Evolutionary conservation across 257 asterid species (phyloP), one percentile per base, ranked within the genome.

Genomic region (Gentiana dahurica): DNA sequence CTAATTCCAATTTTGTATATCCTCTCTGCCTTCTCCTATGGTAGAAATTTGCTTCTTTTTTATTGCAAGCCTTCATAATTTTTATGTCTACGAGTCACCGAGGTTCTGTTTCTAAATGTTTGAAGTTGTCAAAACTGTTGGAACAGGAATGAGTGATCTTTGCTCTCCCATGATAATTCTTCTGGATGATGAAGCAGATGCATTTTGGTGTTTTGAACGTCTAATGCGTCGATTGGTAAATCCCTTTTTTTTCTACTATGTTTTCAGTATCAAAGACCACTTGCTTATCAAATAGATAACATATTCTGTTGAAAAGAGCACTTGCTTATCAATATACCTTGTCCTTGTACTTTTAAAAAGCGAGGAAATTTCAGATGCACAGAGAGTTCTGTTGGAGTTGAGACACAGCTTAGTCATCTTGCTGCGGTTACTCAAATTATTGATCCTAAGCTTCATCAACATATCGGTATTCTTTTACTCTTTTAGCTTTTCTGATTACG

Each of bases 351-450:
- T 75, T 80, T 72, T 72, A 65, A 75, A 24, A 24, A 91, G 98
- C 82, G 98, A 78, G 95, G 85, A 72, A 91, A 91, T 75, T 91
- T 91, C 88, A 87, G 92, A 81, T 87, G 95, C 88, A 85, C 89
- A 1, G 97, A 74, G 60, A 77, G 77, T 54, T 83, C 96, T 52
- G 81, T 91, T 49, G 97, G 98, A 51, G 98, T 91, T 65, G 96
- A 91, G 73, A 55, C 73, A 1, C 98, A 91, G 68, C 92, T 91
- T 49, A 70, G 81, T 63, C 85, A 71, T 78, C 78, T 91, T 43
- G 96, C 98, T 69, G 81, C 94, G 37, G 58, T 91, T 66, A 85
- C 94, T 13, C 95, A 87, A 81, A 82, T 87, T 57, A 61, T 91
- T 66, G 93, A 91, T 64, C 98, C 98, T 55, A 91, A 91, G 73